These are phyloP conservation scores for Metschnikowia corniflorae DNA, from an alignment of 805 yeast genomes.

Conservation along the genomic window DNA sequence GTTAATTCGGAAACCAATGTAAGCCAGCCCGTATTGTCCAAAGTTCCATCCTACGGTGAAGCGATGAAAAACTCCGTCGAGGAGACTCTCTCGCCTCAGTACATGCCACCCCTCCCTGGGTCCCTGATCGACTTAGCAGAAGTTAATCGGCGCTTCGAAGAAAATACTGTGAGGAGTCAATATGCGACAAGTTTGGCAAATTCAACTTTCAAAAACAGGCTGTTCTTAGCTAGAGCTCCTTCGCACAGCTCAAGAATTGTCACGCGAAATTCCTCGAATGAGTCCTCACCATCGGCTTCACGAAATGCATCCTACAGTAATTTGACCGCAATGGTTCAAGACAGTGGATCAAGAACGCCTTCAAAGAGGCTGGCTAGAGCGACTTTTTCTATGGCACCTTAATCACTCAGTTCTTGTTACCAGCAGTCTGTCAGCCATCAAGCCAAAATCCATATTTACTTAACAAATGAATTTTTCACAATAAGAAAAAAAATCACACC, in stretches of 20 bases:
- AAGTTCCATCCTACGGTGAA: conserved; percentile 81
- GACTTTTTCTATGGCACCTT: conserved; percentile 16
- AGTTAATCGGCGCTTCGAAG: conserved; percentile 28
- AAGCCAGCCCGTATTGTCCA: conserved; percentile 28
- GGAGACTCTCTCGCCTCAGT: conserved; percentile 67
- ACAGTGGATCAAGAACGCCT: conserved; percentile 2
- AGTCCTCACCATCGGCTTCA: conserved; percentile 66
- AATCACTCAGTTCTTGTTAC: not conserved
- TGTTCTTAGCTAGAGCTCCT: conserved; percentile 24
- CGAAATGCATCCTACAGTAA: conserved; percentile 58
- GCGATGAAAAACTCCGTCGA: conserved; percentile 60
- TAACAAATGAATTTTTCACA: too few relatives aligned
- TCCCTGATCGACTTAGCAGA: conserved; percentile 35
- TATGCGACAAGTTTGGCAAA: conserved; percentile 3
- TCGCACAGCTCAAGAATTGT: conserved; percentile 22
- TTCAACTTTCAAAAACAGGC: conserved; percentile 15
- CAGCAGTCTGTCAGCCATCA: conserved; percentile 1
- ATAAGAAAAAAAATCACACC: too few relatives aligned
- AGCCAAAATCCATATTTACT: too few relatives aligned
- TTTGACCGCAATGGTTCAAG: conserved; percentile 9
- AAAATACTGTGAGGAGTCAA: conserved; percentile 7
- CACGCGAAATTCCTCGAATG: conserved; percentile 23
- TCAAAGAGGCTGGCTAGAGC: conserved; percentile 13
- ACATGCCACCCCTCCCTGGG: conserved; percentile 50
- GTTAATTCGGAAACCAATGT: conserved; percentile 47